Conservation (phyloP, 2,329 filamentous ascomycete genomes). For the Xylariaceae sp. region DNA sequence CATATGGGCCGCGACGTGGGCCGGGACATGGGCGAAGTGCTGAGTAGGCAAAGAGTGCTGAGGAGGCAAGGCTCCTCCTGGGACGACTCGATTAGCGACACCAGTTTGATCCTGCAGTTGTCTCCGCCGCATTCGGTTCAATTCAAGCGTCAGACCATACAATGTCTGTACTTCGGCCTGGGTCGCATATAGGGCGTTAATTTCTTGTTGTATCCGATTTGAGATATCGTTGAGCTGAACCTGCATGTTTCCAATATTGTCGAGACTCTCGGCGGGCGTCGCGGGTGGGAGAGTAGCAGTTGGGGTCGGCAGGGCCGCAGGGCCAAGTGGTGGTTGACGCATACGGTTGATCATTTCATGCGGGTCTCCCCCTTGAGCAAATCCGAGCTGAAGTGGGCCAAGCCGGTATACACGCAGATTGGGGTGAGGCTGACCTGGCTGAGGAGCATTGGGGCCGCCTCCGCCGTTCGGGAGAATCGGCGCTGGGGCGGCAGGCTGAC, state of each 20-base stretch:
- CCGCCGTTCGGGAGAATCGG: slow-evolving; percentile 24
- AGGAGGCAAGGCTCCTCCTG: slow-evolving; percentile 13
- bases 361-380: slow-evolving; percentile 64
- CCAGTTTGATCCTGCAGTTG: slow-evolving; percentile 34
- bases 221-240: slow-evolving; percentile 61
- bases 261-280: slow-evolving; percentile 8
- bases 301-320: slow-evolving; percentile 10
- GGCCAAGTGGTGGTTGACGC: slow-evolving; percentile 28
- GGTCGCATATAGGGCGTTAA: slow-evolving; percentile 55
- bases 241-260: slow-evolving; percentile 40
- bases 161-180: slow-evolving; percentile 65
- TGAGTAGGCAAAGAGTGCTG: slow-evolving; percentile 18
- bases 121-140: slow-evolving; percentile 56
- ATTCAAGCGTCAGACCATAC: slow-evolving; percentile 61
- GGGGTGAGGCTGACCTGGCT: slow-evolving; percentile 32
- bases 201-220: slow-evolving; percentile 62
- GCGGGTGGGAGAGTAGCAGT: slow-evolving; percentile 3
- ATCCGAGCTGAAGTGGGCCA: slow-evolving; percentile 69
- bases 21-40: slow-evolving; percentile 15
- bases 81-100: slow-evolving; percentile 16
- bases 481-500: slow-evolving; percentile 28
- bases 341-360: slow-evolving; percentile 61
- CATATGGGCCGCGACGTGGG: slow-evolving; percentile 20
- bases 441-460: slow-evolving; percentile 27
- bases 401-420: slow-evolving; percentile 63